Evolutionary conservation across 352 stramenopile species (phyloP), one percentile per base, ranked within the genome.

Genomic region (Pythium monospermum): DNA sequence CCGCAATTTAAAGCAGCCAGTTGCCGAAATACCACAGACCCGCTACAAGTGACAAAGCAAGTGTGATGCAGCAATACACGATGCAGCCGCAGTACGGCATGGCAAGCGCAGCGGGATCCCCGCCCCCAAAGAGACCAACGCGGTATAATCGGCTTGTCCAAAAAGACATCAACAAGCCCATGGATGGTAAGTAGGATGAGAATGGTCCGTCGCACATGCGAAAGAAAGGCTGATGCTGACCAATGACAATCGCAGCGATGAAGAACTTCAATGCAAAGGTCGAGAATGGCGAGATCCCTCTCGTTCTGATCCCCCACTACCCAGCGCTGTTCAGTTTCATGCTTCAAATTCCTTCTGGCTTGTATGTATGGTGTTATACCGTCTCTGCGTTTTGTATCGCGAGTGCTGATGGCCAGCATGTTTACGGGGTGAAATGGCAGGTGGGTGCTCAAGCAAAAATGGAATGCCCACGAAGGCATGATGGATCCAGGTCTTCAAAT

Each of bases 391-490:
- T 53, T 0, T 22, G 1, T 16, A 26, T 32, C 12, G 38, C 15
- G 45, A 80, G 83, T 45, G 79, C 76, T 27, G 76, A 86, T 47
- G 69, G 71, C 8, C 65, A 87, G 42, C 85, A 88, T 39, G 68
- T 65, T 13, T 35, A 8, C 13, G n/a, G n/a, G n/a, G n/a, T n/a
- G n/a, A n/a, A n/a, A n/a, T n/a, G n/a, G 15, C 58, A 75, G 38
- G 64, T 85, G 82, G 72, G 80, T 94, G 28, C 68, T 94, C 57
- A 87, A 87, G 66, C 83, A 94, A 49, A 85, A 83, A 53, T 94
- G 83, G 83, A 89, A 91, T 52, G 78, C 76, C 2, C 76, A 94
- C 42, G 52, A 64, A 6, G 83, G 83, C 11, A 84, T 91, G 65
- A 78, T 91, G 71, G 69, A 87, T 22, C 80, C 83, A 10, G 83